phyloP scores from a whole-genome alignment of 2,329 filamentous ascomycete genomes.

The Paradendryphiella salina region DNA sequence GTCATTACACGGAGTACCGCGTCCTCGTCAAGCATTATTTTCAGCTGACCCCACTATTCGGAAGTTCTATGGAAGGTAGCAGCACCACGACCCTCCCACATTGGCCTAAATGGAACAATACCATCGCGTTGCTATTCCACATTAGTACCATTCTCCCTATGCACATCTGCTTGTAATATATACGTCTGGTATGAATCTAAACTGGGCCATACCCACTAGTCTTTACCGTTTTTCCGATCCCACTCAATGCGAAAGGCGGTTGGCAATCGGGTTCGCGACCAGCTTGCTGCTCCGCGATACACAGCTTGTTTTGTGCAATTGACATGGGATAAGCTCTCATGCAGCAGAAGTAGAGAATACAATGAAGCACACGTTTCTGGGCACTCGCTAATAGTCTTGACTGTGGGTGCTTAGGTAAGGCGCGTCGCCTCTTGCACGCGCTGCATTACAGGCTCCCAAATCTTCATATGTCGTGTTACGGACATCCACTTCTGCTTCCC shows the following conservation, averaged over 20 bases:
- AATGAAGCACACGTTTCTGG: constrained; percentile 22
- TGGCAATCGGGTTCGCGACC: constrained; percentile 1
- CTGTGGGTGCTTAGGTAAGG: constrained; percentile 16
- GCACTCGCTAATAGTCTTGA: constrained; percentile 24
- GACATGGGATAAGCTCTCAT: constrained; percentile 3
- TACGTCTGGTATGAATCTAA: constrained; percentile 11
- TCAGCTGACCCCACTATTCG: constrained; percentile 5
- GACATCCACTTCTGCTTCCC: no score
- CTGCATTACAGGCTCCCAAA: no score
- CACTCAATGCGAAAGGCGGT: constrained; percentile 3
- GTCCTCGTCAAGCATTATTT: constrained; percentile 11
- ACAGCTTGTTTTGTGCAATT: neutral
- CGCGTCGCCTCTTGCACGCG: no score
- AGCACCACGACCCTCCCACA: neutral
- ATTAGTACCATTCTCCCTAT: constrained; percentile 7
- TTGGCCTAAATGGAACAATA: neutral
- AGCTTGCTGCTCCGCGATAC: constrained; percentile 9
- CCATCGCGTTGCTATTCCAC: constrained; percentile 2
- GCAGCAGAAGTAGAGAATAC: constrained; percentile 4
- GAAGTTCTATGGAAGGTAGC: neutral
- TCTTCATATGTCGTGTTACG: no score
- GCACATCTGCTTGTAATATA: constrained; percentile 22
- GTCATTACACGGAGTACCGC: constrained; percentile 7
- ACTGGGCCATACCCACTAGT: constrained; percentile 13
- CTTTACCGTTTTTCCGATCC: neutral